Conservation (phyloP, 2,329 filamentous ascomycete genomes). For the Botryosphaeria dothidea region DNA sequence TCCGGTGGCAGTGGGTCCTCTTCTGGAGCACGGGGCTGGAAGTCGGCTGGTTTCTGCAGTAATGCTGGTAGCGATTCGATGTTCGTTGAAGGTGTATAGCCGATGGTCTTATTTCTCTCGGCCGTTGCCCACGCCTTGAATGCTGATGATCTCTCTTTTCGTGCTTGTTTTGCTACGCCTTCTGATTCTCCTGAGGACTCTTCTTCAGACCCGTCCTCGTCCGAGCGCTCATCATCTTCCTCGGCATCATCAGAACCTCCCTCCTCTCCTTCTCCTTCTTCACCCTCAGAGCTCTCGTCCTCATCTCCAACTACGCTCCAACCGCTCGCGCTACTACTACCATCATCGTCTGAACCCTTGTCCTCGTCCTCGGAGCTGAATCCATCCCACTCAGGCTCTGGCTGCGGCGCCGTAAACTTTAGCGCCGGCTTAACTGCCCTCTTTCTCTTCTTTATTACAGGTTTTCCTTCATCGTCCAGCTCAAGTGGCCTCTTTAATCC, state of each 20-base stretch:
- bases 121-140: slow-evolving; percentile 94
- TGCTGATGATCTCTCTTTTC: slow-evolving; percentile 58
- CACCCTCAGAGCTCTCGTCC: slow-evolving; percentile 35
- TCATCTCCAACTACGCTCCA: slow-evolving; percentile 9
- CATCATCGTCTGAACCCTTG: slow-evolving; percentile 28
- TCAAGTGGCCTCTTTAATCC: slow-evolving; percentile 88
- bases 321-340: not conserved
- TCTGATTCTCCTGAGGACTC: slow-evolving; percentile 36
- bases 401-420: slow-evolving; percentile 47
- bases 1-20: slow-evolving; percentile 70
- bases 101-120: slow-evolving; percentile 81
- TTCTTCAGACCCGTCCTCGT: slow-evolving; percentile 25
- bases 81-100: slow-evolving; percentile 57
- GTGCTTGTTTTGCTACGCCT: slow-evolving; percentile 39
- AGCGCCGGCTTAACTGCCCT: slow-evolving; percentile 41
- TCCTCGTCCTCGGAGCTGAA: slow-evolving; percentile 49
- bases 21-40: slow-evolving; percentile 67
- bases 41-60: slow-evolving; percentile 58
- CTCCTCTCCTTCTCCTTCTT: slow-evolving; percentile 24
- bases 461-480: slow-evolving; percentile 74
- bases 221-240: slow-evolving; percentile 33
- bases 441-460: slow-evolving; percentile 80
- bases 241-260: too few species aligned
- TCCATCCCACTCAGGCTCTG: slow-evolving; percentile 63
- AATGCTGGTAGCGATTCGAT: slow-evolving; percentile 24